These are phyloP conservation scores for Blastomyces gilchristii DNA, from an alignment of 2,329 filamentous ascomycete genomes.

Conservation along the genomic window DNA sequence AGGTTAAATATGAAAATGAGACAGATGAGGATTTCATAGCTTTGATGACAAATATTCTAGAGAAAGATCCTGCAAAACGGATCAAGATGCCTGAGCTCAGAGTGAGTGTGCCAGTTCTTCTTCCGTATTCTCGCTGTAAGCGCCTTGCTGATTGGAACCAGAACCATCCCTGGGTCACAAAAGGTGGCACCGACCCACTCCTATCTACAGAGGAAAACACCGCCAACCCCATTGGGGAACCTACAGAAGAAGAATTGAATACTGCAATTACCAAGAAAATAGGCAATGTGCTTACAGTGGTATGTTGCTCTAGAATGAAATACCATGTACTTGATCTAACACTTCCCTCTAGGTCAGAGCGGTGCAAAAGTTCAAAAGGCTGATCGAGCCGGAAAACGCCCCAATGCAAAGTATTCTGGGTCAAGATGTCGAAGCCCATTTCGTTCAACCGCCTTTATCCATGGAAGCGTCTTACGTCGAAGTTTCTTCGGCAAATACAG, in stretches of 20 bases:
- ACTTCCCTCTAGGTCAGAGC: conserved; percentile 61
- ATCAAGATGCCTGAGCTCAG: conserved; percentile 75
- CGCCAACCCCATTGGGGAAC: conserved; percentile 64
- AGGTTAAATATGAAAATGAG: conserved; percentile 51
- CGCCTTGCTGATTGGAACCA: conserved; percentile 38
- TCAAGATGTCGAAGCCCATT: conserved; percentile 41
- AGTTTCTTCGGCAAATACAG: conserved; percentile 20
- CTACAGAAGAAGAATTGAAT: conserved; percentile 83
- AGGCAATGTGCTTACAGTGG: conserved; percentile 73
- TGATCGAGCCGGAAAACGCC: conserved; percentile 50
- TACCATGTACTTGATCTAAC: neutral
- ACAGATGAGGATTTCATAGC: conserved; percentile 61
- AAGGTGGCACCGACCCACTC: conserved; percentile 63
- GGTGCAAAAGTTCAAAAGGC: conserved; percentile 73
- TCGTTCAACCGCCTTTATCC: conserved; percentile 48
- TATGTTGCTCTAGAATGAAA: conserved; percentile 29
- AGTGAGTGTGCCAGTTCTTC: conserved; percentile 45
- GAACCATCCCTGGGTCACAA: conserved; percentile 87
- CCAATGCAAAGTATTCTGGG: conserved; percentile 52
- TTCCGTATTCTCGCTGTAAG: neutral
- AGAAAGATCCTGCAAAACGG: conserved; percentile 74
- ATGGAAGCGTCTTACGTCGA: conserved; percentile 37
- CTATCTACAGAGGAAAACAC: conserved; percentile 80
- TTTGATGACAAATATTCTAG: conserved; percentile 61
- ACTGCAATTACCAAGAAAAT: conserved; percentile 85